A percentile compares a stretch with the other conserved stretches of the same genome.
Conservation (phyloP, 768 basidiomycete genomes). For the Russula earlei region DNA sequence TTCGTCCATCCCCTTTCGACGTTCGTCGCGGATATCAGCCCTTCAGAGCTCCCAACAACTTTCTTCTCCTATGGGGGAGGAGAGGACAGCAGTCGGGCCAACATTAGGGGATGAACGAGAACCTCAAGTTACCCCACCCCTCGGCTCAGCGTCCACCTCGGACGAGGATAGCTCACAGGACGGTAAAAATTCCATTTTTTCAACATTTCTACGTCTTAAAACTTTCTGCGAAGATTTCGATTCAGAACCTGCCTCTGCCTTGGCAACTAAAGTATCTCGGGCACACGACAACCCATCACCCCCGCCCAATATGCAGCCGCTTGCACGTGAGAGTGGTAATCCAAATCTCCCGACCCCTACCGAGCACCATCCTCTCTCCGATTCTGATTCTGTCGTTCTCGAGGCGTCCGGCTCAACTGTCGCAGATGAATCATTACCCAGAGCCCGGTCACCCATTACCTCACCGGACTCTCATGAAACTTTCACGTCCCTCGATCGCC, state of each 20-base stretch:
- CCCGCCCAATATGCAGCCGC: constrained; percentile 31
- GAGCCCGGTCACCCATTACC: neutral
- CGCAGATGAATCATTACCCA: neutral
- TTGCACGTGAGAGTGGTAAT: constrained; percentile 4
- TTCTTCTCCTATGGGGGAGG: neutral
- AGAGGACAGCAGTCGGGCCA: neutral
- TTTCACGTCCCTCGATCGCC: neutral
- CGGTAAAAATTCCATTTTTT: constrained; percentile 6
- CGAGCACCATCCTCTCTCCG: neutral
- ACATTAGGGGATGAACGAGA: neutral
- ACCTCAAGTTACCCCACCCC: neutral
- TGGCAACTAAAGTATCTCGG: constrained; percentile 56
- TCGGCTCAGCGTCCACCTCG: neutral
- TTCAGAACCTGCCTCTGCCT: constrained; percentile 55
- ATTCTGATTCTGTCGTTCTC: neutral
- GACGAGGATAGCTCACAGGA: constrained; percentile 10
- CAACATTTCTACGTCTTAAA: neutral
- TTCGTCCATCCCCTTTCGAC: constrained; percentile 6
- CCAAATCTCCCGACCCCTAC: neutral
- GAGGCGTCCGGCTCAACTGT: neutral
- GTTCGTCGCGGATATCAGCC: constrained; percentile 5
- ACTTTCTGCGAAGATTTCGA: constrained; percentile 6
- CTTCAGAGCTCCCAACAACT: neutral
- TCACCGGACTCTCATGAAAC: neutral
- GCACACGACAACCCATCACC: constrained; percentile 75